These are phyloP conservation scores for Debaryomyces sp. DNA, from an alignment of 1,139 yeast species.

Conservation along the genomic window DNA sequence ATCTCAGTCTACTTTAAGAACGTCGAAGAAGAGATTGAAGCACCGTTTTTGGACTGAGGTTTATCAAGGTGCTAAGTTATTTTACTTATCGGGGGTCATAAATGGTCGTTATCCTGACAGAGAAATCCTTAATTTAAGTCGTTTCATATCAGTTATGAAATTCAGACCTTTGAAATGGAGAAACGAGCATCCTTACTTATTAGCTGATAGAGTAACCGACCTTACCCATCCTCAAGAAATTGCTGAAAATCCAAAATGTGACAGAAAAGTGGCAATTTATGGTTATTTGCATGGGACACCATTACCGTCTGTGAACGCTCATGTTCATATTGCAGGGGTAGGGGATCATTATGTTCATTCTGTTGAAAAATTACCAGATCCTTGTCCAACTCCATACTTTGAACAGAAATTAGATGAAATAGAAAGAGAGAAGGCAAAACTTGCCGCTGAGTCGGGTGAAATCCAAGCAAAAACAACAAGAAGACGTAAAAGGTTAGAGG, in stretches of 20 bases:
- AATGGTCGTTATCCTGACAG: slow-evolving; percentile 98
- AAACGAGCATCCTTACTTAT: slow-evolving; percentile 93
- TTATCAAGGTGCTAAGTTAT: slow-evolving; percentile 95
- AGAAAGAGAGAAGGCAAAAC: slow-evolving; percentile 69
- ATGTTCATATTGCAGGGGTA: slow-evolving; percentile 92
- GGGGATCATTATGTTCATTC: slow-evolving; percentile 82
- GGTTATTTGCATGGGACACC: slow-evolving; percentile 97
- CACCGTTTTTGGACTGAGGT: slow-evolving; percentile 99
- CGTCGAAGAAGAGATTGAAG: slow-evolving; percentile 89
- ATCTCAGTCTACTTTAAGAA: slow-evolving; percentile 84
- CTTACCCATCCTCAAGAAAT: slow-evolving; percentile 88
- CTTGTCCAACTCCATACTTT: slow-evolving; percentile 95
- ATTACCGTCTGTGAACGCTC: slow-evolving; percentile 67
- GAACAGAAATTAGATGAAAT: slow-evolving; percentile 83
- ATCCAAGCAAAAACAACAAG: slow-evolving; percentile 55
- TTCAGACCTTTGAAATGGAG: slow-evolving; percentile 98
- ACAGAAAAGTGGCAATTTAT: slow-evolving; percentile 86
- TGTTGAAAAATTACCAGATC: slow-evolving; percentile 92
- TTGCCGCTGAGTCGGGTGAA: slow-evolving; percentile 63
- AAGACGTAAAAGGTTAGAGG: slow-evolving; percentile 90
- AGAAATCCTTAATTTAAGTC: slow-evolving; percentile 85
- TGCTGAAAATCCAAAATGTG: slow-evolving; percentile 78
- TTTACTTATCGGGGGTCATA: slow-evolving; percentile 91
- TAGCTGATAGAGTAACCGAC: slow-evolving; percentile 94
- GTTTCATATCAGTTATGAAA: slow-evolving; percentile 96